Conservation (phyloP, 148 eudicot genomes). For the Salicornia ramosissima region DNA sequence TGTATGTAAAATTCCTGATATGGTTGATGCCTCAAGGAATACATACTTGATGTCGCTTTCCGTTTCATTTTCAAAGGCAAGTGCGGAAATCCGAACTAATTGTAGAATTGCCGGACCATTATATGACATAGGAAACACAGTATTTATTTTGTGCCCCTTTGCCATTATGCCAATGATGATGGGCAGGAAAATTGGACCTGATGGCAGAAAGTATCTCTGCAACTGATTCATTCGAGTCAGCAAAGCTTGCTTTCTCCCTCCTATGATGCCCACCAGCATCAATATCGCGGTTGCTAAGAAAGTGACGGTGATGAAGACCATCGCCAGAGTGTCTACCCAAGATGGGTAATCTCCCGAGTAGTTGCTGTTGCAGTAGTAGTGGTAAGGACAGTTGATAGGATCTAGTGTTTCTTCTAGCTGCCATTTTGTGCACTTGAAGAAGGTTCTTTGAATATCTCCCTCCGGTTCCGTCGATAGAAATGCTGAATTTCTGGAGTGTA, state of each 20-base stretch:
- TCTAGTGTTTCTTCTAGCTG: slow-evolving; percentile 58
- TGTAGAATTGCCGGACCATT: slow-evolving; percentile 46
- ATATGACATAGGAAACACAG: slow-evolving; percentile 29
- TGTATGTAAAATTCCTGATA: slow-evolving; percentile 48
- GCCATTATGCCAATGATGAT: slow-evolving; percentile 35
- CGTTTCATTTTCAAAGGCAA: slow-evolving; percentile 28
- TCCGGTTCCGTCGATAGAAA: slow-evolving; percentile 7
- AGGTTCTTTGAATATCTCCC: slow-evolving; percentile 29
- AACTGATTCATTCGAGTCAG: slow-evolving; percentile 20
- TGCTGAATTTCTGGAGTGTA: slow-evolving; percentile 16
- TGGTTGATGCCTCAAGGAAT: slow-evolving; percentile 44
- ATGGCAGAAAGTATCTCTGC: slow-evolving; percentile 42
- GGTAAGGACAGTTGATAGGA: slow-evolving; percentile 51
- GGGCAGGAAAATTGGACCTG: slow-evolving; percentile 48
- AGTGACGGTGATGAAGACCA: slow-evolving; percentile 18
- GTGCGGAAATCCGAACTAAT: slow-evolving; percentile 41
- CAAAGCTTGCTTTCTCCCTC: slow-evolving; percentile 17
- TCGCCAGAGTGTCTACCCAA: slow-evolving; percentile 22
- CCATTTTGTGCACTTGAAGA: slow-evolving; percentile 57
- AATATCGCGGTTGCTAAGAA: slow-evolving; percentile 28
- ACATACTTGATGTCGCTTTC: slow-evolving; percentile 38
- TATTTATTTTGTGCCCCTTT: slow-evolving; percentile 44
- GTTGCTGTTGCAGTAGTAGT: slow-evolving; percentile 52
- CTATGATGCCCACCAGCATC: slow-evolving; percentile 20
- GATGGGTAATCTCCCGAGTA: slow-evolving; percentile 38